A percentile compares a stretch with the other conserved stretches of the same genome.
phyloP scores from a whole-genome alignment of 352 stramenopile genomes.

The Pythium apleroticum region DNA sequence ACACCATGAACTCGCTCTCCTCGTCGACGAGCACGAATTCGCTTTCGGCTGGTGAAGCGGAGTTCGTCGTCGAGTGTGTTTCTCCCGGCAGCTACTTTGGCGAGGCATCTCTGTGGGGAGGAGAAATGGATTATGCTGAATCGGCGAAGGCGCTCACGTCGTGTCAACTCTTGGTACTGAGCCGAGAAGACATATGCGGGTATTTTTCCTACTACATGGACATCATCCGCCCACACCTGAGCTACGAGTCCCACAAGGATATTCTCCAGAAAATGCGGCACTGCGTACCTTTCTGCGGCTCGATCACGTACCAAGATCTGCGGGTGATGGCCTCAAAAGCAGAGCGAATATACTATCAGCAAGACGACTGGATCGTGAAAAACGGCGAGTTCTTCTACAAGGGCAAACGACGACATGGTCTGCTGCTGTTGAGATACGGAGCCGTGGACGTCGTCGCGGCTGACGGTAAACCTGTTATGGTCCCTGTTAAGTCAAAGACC shows the following conservation, averaged over 20 bases:
- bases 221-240: constrained; percentile 57
- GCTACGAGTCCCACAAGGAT: constrained; percentile 51
- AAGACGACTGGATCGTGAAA: constrained; percentile 44
- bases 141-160: constrained; percentile 35
- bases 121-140: constrained; percentile 48
- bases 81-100: constrained; percentile 55
- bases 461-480: constrained; percentile 13
- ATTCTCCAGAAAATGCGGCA: constrained; percentile 43
- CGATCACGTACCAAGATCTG: constrained; percentile 55
- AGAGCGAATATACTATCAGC: constrained; percentile 40
- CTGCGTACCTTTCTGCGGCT: constrained; percentile 41
- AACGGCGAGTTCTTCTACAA: constrained; percentile 32
- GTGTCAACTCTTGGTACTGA: constrained; percentile 52
- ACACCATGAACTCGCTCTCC: not conserved
- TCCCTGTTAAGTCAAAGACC: not conserved
- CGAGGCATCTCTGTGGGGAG: constrained; percentile 43
- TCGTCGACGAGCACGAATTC: not conserved
- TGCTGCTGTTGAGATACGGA: constrained; percentile 24
- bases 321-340: constrained; percentile 45
- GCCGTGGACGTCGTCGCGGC: constrained; percentile 21
- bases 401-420: constrained; percentile 12
- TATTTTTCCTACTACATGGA: constrained; percentile 73
- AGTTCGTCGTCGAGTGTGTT: constrained; percentile 37
- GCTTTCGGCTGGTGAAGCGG: not conserved
- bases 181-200: constrained; percentile 49